These are phyloP conservation scores for Amylocystis lapponica DNA, from an alignment of 768 basidiomycete genomes.

Conservation along the genomic window DNA sequence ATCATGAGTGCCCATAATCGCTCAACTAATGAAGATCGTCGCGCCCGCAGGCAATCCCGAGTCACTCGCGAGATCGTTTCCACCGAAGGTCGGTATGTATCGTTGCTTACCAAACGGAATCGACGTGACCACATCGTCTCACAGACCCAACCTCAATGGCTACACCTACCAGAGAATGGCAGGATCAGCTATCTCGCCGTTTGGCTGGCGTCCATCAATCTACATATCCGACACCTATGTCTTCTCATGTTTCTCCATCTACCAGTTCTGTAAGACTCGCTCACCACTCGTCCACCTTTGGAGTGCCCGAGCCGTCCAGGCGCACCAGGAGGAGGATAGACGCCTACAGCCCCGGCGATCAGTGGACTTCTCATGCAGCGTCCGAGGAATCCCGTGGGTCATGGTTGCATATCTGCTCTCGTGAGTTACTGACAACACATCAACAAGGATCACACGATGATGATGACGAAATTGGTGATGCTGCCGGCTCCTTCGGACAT, in stretches of 20 bases:
- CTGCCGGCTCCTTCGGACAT: slow-evolving; percentile 58
- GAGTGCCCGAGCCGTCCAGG: no score
- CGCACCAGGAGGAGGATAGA: no score
- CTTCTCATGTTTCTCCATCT: no score
- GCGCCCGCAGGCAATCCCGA: slow-evolving; percentile 62
- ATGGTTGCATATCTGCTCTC: no score
- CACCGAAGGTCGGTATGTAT: slow-evolving; percentile 21
- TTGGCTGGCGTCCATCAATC: slow-evolving; percentile 24
- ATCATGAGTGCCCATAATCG: slow-evolving; percentile 16
- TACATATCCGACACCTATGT: slow-evolving; percentile 1
- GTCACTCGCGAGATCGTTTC: slow-evolving; percentile 78
- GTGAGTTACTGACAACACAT: no score
- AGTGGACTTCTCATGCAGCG: slow-evolving; percentile 5
- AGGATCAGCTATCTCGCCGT: slow-evolving; percentile 60
- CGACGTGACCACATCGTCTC: background rate
- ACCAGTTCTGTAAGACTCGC: no score
- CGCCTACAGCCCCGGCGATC: no score
- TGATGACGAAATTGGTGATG: slow-evolving; percentile 25
- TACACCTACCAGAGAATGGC: slow-evolving; percentile 71
- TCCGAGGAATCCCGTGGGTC: slow-evolving; percentile 8
- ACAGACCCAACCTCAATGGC: slow-evolving; percentile 17
- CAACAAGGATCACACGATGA: no score
- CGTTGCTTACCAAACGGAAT: background rate
- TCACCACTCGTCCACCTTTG: no score
- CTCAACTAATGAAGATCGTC: slow-evolving; percentile 19